Evolutionary conservation across 2,329 filamentous ascomycete species (phyloP), one percentile per base, ranked within the genome.

Genomic region (Ilyonectria mors-panacis): DNA sequence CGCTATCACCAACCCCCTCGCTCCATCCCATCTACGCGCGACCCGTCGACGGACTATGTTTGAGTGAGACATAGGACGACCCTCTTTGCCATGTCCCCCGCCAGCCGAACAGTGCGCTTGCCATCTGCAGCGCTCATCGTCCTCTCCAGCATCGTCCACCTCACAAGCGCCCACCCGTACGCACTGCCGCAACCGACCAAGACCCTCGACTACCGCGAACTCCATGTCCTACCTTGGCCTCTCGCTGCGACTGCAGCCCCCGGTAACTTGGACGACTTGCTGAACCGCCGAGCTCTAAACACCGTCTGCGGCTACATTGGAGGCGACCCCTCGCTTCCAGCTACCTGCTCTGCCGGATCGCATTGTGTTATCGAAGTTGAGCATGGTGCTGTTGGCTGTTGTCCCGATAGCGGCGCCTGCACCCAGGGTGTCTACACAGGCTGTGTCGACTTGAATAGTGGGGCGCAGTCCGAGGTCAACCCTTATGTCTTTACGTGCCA

Each of bases 251-350:
- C 81, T 3, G 76, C 81, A 17, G 84, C 85, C 55, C 78, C 67
- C 13, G 68, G 69, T 26, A 62, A 45, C 47, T 74, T 45, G 39
- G 53, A 57, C 53, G 76, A 74, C 45, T 78, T 80, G 44, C 78
- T 84, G 6, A 73, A 76, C 26, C 82, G 81, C 51, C 82, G 84
- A 44, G 81, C 85, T 66, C 74, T 80, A 59, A 88, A 88, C 77
- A 89, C 87, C 17, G 75, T 90, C 63, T 90, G 88, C 71, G 88
- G 88, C 47, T 90, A 85, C 77, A 82, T 90, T 73, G 85, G 84
- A 67, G 88, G 87, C 23, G 77, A 89, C 69, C 76, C 83, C 1
- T 77, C 78, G 26, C 77, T 89, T 33, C 86, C 87, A 3, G 88
- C 88, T 44, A 90, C 88, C 42, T 90, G 88, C 74, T 84, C 82